Base-by-base conservation (phyloP, 148 eudicot genomes). In the Nyssa sinensis region DNA sequence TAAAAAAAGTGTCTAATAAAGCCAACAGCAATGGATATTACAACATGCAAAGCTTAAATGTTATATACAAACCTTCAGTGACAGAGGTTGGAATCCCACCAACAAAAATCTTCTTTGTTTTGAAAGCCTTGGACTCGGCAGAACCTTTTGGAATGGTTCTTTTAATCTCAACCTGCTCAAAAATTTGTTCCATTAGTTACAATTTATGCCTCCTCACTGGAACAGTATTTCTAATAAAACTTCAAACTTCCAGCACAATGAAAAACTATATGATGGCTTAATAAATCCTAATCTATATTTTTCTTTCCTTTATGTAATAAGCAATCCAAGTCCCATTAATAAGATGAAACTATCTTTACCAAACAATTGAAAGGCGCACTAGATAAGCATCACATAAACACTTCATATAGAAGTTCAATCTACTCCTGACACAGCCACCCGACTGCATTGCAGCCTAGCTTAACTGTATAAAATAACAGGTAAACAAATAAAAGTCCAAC, bases 41-140 rank as follows among this genome's bases (percentile, higher is more conserved):
- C 1, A 17, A 7, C 35, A 63, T 31, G 35, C 29, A 61, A 19
- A 19, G 16, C 11, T 5, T 5, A 67, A 67, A 14, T 27, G 21
- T 16, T 7, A 25, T 44, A 47, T 27, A 31, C 57, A 57, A 19
- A 92, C 97, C 97, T 88, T 82, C 89, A 5, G 82, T 79, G 41
- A 92, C 69, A 16, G 85, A 23, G 58, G 91, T 73, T 49, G 97
- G 92, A 74, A 92, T 85, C 3, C 97, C 97, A 61, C 97, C 97
- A 25, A 92, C 92, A 82, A 92, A 92, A 14, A 92, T 88, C 76
- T 92, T 92, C 80, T 89, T 92, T n/a, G 97, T 92, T 78, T 84
- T 89, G 41, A 89, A 89, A 74, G 82, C 97, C 78, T 82, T 89
- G 70, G 89, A 62, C 66, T 84, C 90, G 4, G 81, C 79, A 63